Conservation (phyloP, 2,329 filamentous ascomycete genomes). For the Achaetomium macrosporum region DNA sequence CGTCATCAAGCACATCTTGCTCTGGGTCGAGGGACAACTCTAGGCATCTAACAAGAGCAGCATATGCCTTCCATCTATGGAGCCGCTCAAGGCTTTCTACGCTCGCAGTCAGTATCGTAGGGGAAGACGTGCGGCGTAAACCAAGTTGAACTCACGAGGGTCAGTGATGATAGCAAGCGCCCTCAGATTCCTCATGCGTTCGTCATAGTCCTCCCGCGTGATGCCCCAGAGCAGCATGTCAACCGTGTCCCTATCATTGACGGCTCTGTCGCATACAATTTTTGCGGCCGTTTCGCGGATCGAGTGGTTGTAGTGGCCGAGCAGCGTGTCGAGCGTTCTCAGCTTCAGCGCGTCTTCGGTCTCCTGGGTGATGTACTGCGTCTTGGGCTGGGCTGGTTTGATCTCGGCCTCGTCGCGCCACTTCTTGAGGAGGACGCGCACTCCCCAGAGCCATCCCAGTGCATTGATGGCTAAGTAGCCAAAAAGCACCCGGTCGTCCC, state of each 20-base stretch:
- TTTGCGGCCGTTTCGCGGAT: conserved; percentile 63
- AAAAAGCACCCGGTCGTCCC: conserved; percentile 50
- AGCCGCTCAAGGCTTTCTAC: conserved; percentile 41
- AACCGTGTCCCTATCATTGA: conserved; percentile 52
- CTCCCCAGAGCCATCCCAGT: conserved; percentile 50
- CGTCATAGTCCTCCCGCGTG: conserved; percentile 52
- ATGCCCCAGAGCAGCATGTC: conserved; percentile 52
- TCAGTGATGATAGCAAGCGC: conserved; percentile 52
- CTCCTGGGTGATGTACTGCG: conserved; percentile 68
- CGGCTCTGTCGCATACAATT: conserved; percentile 50
- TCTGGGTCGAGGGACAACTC: conserved; percentile 50
- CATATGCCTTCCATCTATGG: conserved; percentile 46
- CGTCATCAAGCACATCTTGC: conserved; percentile 47
- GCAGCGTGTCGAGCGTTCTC: conserved; percentile 60
- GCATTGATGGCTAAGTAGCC: conserved; percentile 52
- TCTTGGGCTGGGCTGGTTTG: conserved; percentile 56
- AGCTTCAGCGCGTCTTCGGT: conserved; percentile 66
- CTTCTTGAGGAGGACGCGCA: conserved; percentile 52
- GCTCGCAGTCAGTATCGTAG: conserved; percentile 23
- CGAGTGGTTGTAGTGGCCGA: conserved; percentile 65
- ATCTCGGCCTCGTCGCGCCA: conserved; percentile 62
- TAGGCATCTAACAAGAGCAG: conserved; percentile 55
- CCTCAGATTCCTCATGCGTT: conserved; percentile 51
- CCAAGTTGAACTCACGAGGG: conserved; percentile 31
- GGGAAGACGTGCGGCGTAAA: background rate